phyloP scores from a whole-genome alignment of 2,329 filamentous ascomycete species.

The Beauveria scarabaeidicola region DNA sequence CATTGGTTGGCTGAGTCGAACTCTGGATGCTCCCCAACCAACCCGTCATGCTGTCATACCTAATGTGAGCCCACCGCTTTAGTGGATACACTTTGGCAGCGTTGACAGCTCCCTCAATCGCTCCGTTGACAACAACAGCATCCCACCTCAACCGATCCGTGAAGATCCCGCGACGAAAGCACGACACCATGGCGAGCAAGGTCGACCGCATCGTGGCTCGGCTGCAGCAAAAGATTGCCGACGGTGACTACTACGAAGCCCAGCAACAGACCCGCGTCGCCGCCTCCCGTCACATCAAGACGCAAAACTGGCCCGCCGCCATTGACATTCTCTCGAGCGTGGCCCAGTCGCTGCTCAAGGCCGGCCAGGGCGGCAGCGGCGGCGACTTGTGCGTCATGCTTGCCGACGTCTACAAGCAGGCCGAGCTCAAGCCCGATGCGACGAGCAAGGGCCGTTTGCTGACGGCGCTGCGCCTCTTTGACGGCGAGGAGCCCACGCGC shows the following conservation, averaged over 20 bases:
- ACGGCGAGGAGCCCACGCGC: constrained; percentile 74
- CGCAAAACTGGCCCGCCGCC: constrained; percentile 73
- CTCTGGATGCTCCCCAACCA: no score
- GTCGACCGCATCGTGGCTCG: constrained; percentile 46
- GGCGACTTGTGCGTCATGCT: constrained; percentile 84
- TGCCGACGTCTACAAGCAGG: constrained; percentile 85
- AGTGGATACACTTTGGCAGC: no score
- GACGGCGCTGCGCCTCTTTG: constrained; percentile 72
- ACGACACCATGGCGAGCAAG: constrained; percentile 29
- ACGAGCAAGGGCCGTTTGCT: constrained; percentile 66
- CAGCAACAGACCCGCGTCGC: constrained; percentile 97
- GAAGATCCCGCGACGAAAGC: no score
- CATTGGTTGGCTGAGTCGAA: no score
- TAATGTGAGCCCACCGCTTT: no score
- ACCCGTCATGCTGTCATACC: no score
- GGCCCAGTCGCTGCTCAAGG: constrained; percentile 75
- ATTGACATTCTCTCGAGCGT: constrained; percentile 81
- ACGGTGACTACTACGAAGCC: constrained; percentile 94
- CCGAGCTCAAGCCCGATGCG: constrained; percentile 69
- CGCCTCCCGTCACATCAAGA: constrained; percentile 86
- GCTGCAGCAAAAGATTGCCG: constrained; percentile 78
- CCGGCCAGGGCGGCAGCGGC: constrained; percentile 87
- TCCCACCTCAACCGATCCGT: no score
- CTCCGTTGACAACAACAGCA: no score
- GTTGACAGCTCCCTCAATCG: no score